Evolutionary conservation across 345 rosid species (phyloP).

Genomic region (Turritis glabra): DNA sequence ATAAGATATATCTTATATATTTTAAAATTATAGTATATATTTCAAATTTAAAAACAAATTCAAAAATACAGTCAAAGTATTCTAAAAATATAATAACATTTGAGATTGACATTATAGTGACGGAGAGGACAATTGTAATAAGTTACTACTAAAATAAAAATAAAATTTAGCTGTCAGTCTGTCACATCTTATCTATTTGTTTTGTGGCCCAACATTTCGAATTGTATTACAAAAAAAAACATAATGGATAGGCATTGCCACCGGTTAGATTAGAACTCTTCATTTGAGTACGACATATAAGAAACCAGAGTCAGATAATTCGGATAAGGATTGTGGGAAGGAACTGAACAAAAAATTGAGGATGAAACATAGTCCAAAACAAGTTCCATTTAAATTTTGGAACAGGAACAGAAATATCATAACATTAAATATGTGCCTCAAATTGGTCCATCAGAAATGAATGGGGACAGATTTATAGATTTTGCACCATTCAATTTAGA

Average conservation of each 20-base stretch:
- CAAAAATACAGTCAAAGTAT: too few species aligned
- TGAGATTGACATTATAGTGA: background rate
- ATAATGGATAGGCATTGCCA: conserved; percentile 15
- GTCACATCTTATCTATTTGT: conserved; percentile 8
- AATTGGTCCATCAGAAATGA: background rate
- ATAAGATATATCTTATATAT: too few species aligned
- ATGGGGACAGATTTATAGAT: background rate
- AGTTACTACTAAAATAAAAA: background rate
- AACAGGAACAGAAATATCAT: background rate
- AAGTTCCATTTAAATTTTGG: background rate
- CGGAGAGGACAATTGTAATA: background rate
- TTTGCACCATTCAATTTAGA: background rate
- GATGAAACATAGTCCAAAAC: background rate
- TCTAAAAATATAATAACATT: background rate
- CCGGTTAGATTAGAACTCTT: background rate
- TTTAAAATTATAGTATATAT: too few species aligned
- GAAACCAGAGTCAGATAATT: background rate
- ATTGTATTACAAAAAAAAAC: background rate
- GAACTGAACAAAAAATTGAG: background rate
- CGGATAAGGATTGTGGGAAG: background rate
- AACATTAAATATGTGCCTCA: background rate
- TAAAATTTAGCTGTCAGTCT: background rate
- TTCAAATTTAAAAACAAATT: too few species aligned
- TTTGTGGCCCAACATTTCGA: background rate
- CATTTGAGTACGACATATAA: background rate